Evolutionary conservation across 768 basidiomycete genomes (phyloP).

Genomic region (Leccinellum albellum): DNA sequence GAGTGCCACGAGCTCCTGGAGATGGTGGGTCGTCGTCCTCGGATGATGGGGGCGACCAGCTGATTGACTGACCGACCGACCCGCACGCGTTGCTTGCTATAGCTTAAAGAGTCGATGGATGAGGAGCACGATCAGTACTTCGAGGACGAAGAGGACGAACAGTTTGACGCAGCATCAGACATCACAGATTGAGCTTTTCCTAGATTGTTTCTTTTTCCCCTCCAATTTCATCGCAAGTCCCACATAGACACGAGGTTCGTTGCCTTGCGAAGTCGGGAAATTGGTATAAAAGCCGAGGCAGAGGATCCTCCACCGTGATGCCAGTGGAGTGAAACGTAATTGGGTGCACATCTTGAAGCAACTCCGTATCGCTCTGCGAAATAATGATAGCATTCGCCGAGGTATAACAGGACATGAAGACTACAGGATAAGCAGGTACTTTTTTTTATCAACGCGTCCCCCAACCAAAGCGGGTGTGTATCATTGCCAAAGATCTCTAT

Average conservation of each 20-base stretch:
- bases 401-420: constrained; percentile 22
- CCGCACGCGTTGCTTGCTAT: not conserved
- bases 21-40: constrained; percentile 56
- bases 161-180: constrained; percentile 13
- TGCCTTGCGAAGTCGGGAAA: not conserved
- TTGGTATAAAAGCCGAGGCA: not conserved
- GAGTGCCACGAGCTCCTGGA: constrained; percentile 95
- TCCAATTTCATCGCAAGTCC: not conserved
- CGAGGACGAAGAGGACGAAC: constrained; percentile 46
- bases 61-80: not conserved
- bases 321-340: not conserved
- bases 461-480: constrained; percentile 12
- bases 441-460: constrained; percentile 21
- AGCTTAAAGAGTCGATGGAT: constrained; percentile 82
- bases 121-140: constrained; percentile 56
- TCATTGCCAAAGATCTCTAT: constrained; percentile 31
- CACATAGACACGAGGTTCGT: not conserved
- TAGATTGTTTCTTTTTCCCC: not conserved
- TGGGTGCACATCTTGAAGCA: not conserved
- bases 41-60: not conserved
- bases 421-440: constrained; percentile 11
- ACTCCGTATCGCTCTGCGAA: constrained; percentile 19
- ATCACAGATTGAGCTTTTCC: constrained; percentile 7
- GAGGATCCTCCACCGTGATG: not conserved
- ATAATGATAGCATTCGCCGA: constrained; percentile 27